These are phyloP conservation scores for Fonsecaea pedrosoi DNA, from an alignment of 2,329 filamentous ascomycete species.

Conservation along the genomic window DNA sequence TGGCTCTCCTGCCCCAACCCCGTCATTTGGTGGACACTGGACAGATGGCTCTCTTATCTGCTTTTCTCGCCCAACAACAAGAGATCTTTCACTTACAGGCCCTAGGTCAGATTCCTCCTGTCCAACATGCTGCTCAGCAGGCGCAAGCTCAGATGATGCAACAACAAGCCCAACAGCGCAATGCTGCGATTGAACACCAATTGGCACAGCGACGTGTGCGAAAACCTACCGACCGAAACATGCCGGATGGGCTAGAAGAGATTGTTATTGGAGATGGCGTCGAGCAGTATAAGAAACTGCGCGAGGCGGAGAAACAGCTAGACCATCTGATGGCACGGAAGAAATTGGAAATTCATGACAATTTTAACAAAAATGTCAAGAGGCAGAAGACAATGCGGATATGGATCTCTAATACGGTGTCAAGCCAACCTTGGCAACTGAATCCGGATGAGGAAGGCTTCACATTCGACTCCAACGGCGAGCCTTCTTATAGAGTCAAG, in stretches of 20 bases:
- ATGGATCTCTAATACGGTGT: slow-evolving; percentile 93
- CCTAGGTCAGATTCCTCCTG: slow-evolving; percentile 35
- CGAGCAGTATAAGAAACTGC: slow-evolving; percentile 79
- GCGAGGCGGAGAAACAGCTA: slow-evolving; percentile 84
- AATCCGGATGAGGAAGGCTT: slow-evolving; percentile 75
- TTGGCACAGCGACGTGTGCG: slow-evolving; percentile 76
- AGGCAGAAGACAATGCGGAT: slow-evolving; percentile 84
- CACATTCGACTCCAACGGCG: slow-evolving; percentile 77
- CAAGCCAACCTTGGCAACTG: slow-evolving; percentile 92
- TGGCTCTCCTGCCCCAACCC: not conserved
- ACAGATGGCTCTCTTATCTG: slow-evolving; percentile 6
- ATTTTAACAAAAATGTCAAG: slow-evolving; percentile 75
- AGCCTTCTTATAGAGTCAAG: slow-evolving; percentile 86
- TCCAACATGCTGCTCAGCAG: slow-evolving; percentile 36
- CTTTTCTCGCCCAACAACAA: slow-evolving; percentile 9
- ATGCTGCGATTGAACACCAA: slow-evolving; percentile 40
- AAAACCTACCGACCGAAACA: slow-evolving; percentile 92
- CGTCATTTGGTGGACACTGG: slow-evolving; percentile 15
- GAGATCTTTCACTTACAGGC: slow-evolving; percentile 10
- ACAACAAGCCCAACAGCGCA: slow-evolving; percentile 38
- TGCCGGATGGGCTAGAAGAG: slow-evolving; percentile 87
- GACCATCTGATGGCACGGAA: slow-evolving; percentile 96
- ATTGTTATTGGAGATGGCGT: slow-evolving; percentile 82
- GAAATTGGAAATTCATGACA: slow-evolving; percentile 86
- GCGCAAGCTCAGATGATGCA: slow-evolving; percentile 36